Conservation (phyloP, 768 basidiomycete species). For the Leccinellum rugosiceps region DNA sequence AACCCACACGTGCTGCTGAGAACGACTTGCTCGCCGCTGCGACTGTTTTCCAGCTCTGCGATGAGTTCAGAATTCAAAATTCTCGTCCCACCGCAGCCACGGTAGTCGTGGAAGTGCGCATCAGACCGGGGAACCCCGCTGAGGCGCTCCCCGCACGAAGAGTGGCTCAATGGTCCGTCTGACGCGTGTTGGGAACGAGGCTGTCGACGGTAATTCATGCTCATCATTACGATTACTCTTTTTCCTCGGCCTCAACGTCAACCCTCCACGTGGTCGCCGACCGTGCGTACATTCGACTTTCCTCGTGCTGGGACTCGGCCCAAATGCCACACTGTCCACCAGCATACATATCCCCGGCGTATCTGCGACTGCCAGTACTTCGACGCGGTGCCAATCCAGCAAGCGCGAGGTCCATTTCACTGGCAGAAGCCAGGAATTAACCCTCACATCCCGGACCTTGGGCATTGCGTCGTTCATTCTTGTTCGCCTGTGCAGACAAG, state of each 20-base stretch:
- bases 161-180: constrained; percentile 18
- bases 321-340: not conserved
- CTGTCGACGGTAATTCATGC: constrained; percentile 23
- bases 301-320: constrained; percentile 5
- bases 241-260: constrained; percentile 20
- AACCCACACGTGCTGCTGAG: constrained; percentile 18
- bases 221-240: constrained; percentile 20
- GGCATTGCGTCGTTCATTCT: constrained; percentile 28
- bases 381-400: not conserved
- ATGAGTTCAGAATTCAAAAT: not conserved
- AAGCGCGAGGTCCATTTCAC: constrained; percentile 8
- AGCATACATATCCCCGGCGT: not conserved
- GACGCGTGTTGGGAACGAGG: constrained; percentile 30
- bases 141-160: constrained; percentile 6
- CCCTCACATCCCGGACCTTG: constrained; percentile 14
- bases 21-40: not conserved
- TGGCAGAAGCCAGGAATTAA: constrained; percentile 14
- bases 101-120: not conserved
- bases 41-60: constrained; percentile 1
- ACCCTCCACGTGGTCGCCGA: constrained; percentile 19
- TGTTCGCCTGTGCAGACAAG: constrained; percentile 27
- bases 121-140: not conserved
- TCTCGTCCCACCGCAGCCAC: constrained; percentile 2
- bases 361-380: constrained; percentile 5
- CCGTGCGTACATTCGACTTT: constrained; percentile 8